Percentiles rank a stretch among this genome's conserved stretches.
These are phyloP conservation scores for Trichocladium uniseriatum DNA, from an alignment of 495 filamentous ascomycete species.

Conservation along the genomic window DNA sequence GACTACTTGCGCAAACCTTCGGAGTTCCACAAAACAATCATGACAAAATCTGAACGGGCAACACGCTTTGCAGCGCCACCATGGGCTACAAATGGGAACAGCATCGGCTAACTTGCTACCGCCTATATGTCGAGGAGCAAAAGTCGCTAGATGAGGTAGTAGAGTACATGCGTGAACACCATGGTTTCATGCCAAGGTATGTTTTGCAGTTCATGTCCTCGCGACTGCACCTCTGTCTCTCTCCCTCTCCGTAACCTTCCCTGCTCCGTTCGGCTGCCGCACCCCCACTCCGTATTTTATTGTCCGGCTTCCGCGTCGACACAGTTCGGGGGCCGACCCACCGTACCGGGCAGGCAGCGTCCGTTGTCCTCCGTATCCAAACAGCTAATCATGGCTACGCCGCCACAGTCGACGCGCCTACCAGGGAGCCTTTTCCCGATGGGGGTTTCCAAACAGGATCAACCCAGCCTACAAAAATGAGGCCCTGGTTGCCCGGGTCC, in stretches of 20 bases:
- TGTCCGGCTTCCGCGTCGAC: too few relatives aligned
- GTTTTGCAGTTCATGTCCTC: constrained; percentile 5
- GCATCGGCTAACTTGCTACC: constrained; percentile 57
- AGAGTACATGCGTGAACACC: constrained; percentile 48
- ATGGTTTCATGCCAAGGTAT: constrained; percentile 60
- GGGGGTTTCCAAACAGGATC: constrained; percentile 68
- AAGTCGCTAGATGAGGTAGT: constrained; percentile 60
- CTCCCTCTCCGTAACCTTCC: background rate
- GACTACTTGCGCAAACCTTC: constrained; percentile 3
- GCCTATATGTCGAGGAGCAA: constrained; percentile 65
- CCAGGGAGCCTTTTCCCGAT: constrained; percentile 64
- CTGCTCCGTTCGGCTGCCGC: background rate
- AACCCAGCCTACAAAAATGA: constrained; percentile 59
- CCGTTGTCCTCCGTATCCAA: constrained; percentile 1
- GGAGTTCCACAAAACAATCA: background rate
- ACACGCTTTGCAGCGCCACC: background rate
- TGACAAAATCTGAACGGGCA: background rate
- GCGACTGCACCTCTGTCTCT: background rate
- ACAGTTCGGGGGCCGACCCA: too few relatives aligned
- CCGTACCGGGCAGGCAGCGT: background rate
- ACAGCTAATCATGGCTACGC: constrained; percentile 8
- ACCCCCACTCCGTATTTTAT: constrained; percentile 11
- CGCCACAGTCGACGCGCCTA: constrained; percentile 57
- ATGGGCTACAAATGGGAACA: constrained; percentile 74
- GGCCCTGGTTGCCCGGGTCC: constrained; percentile 54